These are phyloP conservation scores for Trametes gibbosa DNA, from an alignment of 768 basidiomycete genomes.

Conservation along the genomic window DNA sequence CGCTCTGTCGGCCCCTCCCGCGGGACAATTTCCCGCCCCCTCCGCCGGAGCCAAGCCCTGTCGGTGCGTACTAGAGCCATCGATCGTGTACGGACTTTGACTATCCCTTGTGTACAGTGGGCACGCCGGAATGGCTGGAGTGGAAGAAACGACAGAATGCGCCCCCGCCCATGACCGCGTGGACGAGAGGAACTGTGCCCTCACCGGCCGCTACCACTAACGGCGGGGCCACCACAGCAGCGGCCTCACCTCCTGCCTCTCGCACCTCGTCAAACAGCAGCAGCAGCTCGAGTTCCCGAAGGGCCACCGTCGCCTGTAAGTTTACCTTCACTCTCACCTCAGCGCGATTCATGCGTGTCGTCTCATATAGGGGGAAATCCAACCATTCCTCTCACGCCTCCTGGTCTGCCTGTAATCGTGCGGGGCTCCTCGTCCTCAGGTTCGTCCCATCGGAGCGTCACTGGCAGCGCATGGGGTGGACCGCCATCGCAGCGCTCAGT, in stretches of 20 bases:
- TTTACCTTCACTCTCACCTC: not conserved
- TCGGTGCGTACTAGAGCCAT: conserved; percentile 28
- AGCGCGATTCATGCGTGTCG: not conserved
- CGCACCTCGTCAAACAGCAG: not conserved
- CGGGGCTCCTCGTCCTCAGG: not conserved
- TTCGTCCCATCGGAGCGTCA: not conserved
- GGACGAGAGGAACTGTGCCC: not conserved
- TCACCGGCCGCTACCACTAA: not conserved
- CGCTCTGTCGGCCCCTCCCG: conserved; percentile 46
- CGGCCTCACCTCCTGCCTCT: not conserved
- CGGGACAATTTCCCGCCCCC: conserved; percentile 28
- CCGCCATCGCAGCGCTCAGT: not conserved
- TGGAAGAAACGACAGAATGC: not conserved
- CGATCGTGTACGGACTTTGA: not conserved
- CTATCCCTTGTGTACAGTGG: conserved; percentile 2
- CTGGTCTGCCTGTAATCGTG: not conserved
- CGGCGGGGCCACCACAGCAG: not conserved
- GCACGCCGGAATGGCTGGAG: conserved; percentile 21
- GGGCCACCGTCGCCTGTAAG: not conserved
- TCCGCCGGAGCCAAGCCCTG: conserved; percentile 28
- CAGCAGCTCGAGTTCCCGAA: not conserved
- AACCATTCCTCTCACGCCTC: not conserved
- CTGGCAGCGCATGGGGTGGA: not conserved
- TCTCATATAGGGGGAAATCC: not conserved
- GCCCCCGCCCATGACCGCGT: not conserved